A percentile compares a stretch with the other conserved stretches of the same genome.
phyloP scores from a whole-genome alignment of 345 rosid species.

The Pelargonium nanum region DNA sequence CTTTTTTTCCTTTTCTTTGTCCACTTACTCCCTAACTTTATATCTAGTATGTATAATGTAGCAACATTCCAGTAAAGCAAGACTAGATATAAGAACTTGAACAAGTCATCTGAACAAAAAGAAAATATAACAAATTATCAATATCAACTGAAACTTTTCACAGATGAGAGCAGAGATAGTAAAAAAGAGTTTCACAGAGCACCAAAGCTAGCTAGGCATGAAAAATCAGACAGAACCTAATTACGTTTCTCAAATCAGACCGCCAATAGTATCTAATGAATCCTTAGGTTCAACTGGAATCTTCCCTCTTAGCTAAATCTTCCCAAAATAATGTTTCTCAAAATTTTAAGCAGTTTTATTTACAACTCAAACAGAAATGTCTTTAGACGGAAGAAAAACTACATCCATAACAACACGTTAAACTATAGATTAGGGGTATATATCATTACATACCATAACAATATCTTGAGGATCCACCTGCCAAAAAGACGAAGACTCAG shows the following conservation, averaged over 20 bases:
- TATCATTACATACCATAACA: conserved; percentile 57
- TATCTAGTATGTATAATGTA: too few relatives aligned
- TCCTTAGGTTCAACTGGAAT: background rate
- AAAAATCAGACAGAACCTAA: background rate
- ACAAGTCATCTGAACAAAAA: background rate
- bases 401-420: background rate
- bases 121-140: too few relatives aligned
- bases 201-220: background rate
- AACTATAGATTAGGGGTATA: background rate
- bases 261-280: background rate
- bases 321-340: background rate
- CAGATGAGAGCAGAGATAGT: too few relatives aligned
- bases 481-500: conserved; percentile 13
- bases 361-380: too few relatives aligned
- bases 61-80: too few relatives aligned
- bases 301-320: background rate
- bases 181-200: too few relatives aligned
- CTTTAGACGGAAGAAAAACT: background rate
- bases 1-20: too few relatives aligned
- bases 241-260: background rate
- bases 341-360: background rate
- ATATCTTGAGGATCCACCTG: conserved; percentile 99
- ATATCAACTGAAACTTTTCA: too few relatives aligned
- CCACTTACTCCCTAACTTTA: too few relatives aligned
- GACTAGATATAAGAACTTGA: too few relatives aligned